These are phyloP conservation scores for Colletotrichum tropicicola DNA, from an alignment of 2,329 filamentous ascomycete genomes.

Conservation along the genomic window DNA sequence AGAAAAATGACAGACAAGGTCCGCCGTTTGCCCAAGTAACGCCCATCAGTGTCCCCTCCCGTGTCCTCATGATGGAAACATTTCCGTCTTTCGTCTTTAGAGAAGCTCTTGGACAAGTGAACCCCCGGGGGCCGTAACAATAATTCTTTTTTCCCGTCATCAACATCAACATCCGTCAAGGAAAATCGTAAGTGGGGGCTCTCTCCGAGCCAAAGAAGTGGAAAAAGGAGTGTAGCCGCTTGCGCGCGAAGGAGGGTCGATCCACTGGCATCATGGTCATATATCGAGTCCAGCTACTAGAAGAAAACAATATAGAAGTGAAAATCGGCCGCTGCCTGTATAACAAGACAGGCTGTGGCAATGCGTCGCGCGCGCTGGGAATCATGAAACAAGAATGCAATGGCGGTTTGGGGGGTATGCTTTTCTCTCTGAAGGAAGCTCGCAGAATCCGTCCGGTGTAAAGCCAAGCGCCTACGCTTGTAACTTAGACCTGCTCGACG, in stretches of 20 bases:
- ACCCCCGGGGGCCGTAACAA: slow-evolving; percentile 22
- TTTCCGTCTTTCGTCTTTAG: slow-evolving; percentile 27
- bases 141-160: slow-evolving; percentile 25
- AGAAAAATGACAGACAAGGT: neutral
- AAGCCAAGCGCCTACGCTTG: neutral
- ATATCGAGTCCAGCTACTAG: slow-evolving; percentile 30
- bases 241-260: slow-evolving; percentile 20
- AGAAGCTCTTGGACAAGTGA: slow-evolving; percentile 19
- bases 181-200: slow-evolving; percentile 17
- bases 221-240: slow-evolving; percentile 16
- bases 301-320: slow-evolving; percentile 27
- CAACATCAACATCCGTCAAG: slow-evolving; percentile 20
- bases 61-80: slow-evolving; percentile 24
- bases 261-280: slow-evolving; percentile 27
- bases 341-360: slow-evolving; percentile 14
- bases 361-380: slow-evolving; percentile 30
- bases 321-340: slow-evolving; percentile 14
- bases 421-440: slow-evolving; percentile 16
- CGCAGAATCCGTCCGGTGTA: neutral
- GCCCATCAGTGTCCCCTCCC: slow-evolving; percentile 22
- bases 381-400: slow-evolving; percentile 32
- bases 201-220: slow-evolving; percentile 12
- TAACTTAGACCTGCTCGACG: slow-evolving; percentile 62
- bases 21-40: slow-evolving; percentile 10
- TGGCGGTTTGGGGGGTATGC: slow-evolving; percentile 17